Base-by-base conservation (phyloP, 2,329 filamentous ascomycete genomes). In the Neonectria neomacrospora region DNA sequence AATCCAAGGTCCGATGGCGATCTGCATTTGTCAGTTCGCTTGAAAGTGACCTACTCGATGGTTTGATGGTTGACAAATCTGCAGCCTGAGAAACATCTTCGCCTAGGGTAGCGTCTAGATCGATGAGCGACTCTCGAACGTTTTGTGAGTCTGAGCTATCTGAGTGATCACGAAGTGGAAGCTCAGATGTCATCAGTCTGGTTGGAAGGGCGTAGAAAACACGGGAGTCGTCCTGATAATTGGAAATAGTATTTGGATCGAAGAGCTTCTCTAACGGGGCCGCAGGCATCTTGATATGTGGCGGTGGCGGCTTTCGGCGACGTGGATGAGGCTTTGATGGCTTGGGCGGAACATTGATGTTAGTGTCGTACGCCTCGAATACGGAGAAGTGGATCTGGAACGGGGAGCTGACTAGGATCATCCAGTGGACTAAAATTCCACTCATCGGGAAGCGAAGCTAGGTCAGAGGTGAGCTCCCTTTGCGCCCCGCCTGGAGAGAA, bases 371-470 rank as follows among this genome's bases (percentile, higher is more conserved):
- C 11, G 85, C 85, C 64, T 90, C 86, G 69, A 83, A 86, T 4
- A 90, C 85, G 30, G 30, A 5, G 30, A 32, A 32, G 30, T 32
- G 30, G 30, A 32, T 32, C 30, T 32, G 30, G 30, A 32, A 32
- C 30, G 30, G 30, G 3, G 11, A 32, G 30, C 30, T 32, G 30
- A 32, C 90, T 88, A 66, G 90, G 90, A n/a, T 83, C 86, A 18
- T 86, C 81, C 0, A 88, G 90, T 1, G 88, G 89, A 71, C 86
- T 89, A 66, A 90, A 90, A 64, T 90, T 90, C 88, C 88, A 90
- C 66, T 90, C 87, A 66, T 90, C 87, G 60, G 82, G 80, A 63
- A 85, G 80, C 2, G 82, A 80, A 1, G 77, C 76, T n/a, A 83
- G 71, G 23, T 84, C 81, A 1, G 78, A 77, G 12, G 83, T 32